Evolutionary conservation across 2,329 filamentous ascomycete genomes (phyloP), one percentile per base, ranked within the genome.

Genomic region (Paracorniculantispora psalliotae): DNA sequence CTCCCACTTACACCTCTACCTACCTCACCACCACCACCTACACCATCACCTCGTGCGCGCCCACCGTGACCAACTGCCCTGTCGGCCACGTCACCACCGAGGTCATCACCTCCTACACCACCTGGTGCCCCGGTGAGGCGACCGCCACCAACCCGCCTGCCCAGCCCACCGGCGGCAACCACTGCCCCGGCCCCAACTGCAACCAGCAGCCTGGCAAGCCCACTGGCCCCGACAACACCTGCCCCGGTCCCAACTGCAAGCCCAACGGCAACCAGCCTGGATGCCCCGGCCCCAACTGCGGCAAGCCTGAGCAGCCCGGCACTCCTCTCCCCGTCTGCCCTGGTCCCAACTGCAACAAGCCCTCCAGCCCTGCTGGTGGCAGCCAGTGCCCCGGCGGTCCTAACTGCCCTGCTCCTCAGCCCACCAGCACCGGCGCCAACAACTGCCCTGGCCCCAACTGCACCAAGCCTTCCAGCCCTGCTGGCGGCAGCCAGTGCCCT

Each of bases 191-290:
- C 61, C 41, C n/a, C 48, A 4, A 57, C 19, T 59, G 60, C 56
- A n/a, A 33, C n/a, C 51, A 54, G n/a, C 35, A 35, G 35, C 19
- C 39, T 19, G n/a, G 39, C 25, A 41, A 54, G 51, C 51, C 48
- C 9, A 8, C 47, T 8, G 47, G 44, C 17, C 21, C 39, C 58
- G 72, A 72, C 52, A 75, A 74, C 8, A 76, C 76, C 53, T 68
- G 79, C 64, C 77, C 59, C 21, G 47, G 59, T 59, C 41, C n/a
- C 48, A 4, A 57, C 19, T 59, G 60, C 56, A n/a, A 33, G 23
- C 21, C 48, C 41, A 10, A 17, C 64, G 21, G 61, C 67, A 58
- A 72, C 71, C 17, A 59, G 64, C 57, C 70, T 68, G 59, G 67
- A 64, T 25, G 64, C 67, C 39, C 66, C 59, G 51, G 60, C 61